phyloP scores from a whole-genome alignment of 257 asterid genomes.

The Gardenia jasminoides region DNA sequence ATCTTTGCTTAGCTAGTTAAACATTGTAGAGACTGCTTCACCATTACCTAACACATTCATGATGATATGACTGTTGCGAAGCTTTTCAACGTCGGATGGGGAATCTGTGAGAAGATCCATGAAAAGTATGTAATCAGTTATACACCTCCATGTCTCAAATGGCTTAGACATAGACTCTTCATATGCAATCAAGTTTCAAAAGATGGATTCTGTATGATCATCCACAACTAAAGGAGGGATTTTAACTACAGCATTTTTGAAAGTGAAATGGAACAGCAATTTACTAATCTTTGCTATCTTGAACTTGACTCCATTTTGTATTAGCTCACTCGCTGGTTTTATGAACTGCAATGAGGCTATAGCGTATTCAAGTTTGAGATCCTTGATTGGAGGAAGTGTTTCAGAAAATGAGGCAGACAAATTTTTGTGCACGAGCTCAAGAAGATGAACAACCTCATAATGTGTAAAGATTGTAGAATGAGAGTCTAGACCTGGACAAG shows the following conservation, averaged over 20 bases:
- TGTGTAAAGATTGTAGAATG: neutral
- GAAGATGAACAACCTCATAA: neutral
- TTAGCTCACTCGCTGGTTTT: neutral
- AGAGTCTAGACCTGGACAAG: neutral
- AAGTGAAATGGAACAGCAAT: neutral
- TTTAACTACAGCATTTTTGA: neutral
- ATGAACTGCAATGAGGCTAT: neutral
- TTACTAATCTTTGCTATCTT: neutral
- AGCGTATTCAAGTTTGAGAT: too few species aligned
- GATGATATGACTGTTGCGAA: too few species aligned
- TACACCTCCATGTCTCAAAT: neutral
- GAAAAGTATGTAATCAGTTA: neutral
- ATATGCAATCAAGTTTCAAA: neutral
- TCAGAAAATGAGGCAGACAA: neutral
- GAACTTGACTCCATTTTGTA: neutral
- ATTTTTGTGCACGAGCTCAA: neutral
- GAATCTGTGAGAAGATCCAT: neutral
- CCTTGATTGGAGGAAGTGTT: neutral
- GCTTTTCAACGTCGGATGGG: neutral
- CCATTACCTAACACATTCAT: too few species aligned
- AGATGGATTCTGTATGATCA: neutral
- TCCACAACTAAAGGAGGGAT: neutral
- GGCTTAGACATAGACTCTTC: neutral
- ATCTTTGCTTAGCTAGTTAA: too few species aligned
- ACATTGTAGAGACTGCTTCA: too few species aligned